phyloP scores from a whole-genome alignment of 129 eudicot species.

The Saposhnikovia divaricata region DNA sequence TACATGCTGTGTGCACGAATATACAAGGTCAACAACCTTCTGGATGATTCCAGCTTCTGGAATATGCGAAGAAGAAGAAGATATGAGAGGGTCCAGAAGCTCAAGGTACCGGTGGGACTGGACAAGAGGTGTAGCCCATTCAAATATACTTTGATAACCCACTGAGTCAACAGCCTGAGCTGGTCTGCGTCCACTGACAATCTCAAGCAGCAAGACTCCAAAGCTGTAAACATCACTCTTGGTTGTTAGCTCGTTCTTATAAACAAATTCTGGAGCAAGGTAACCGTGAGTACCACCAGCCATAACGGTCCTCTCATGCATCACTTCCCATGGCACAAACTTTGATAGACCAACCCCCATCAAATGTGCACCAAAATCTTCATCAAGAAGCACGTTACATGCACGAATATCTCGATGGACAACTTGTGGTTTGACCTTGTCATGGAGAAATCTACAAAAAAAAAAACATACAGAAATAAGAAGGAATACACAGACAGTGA shows the following conservation, averaged over 20 bases:
- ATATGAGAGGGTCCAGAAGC: slow-evolving; percentile 72
- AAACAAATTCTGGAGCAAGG: slow-evolving; percentile 96
- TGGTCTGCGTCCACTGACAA: slow-evolving; percentile 80
- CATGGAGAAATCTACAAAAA: slow-evolving; percentile 67
- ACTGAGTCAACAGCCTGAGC: slow-evolving; percentile 93
- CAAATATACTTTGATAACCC: slow-evolving; percentile 89
- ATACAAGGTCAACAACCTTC: slow-evolving; percentile 89
- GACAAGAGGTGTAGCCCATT: slow-evolving; percentile 96
- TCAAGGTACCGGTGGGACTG: slow-evolving; percentile 71
- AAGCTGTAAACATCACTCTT: slow-evolving; percentile 97
- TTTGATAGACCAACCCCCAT: slow-evolving; percentile 96
- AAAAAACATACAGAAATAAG: neutral
- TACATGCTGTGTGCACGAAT: slow-evolving; percentile 86
- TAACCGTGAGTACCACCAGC: slow-evolving; percentile 97
- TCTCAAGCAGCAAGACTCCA: slow-evolving; percentile 77
- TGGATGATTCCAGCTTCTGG: slow-evolving; percentile 91
- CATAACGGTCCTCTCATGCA: slow-evolving; percentile 91
- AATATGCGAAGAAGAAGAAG: slow-evolving; percentile 52
- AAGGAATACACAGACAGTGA: neutral
- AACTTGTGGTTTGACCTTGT: slow-evolving; percentile 94
- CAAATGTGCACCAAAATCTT: slow-evolving; percentile 30
- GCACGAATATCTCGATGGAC: slow-evolving; percentile 92
- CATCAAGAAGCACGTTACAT: slow-evolving; percentile 74
- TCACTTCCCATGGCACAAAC: slow-evolving; percentile 94
- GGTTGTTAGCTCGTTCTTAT: slow-evolving; percentile 82